Conservation (phyloP, 495 filamentous ascomycete species). For the Penicillium canariense region DNA sequence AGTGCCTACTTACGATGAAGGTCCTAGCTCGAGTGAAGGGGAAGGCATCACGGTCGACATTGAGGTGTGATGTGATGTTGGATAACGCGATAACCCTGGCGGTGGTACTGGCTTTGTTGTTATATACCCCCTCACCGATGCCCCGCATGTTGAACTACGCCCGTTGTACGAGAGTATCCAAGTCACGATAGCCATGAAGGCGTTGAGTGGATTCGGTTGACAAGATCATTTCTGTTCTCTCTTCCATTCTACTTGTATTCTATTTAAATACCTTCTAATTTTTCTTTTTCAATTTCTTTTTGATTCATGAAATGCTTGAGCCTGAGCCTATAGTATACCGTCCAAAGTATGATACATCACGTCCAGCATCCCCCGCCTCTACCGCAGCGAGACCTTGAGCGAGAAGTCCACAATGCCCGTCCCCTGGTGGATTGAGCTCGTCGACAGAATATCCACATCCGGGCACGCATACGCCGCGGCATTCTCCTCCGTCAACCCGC, state of each 20-base stretch:
- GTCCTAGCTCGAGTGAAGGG: conserved; percentile 44
- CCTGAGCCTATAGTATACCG: not conserved
- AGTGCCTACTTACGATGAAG: conserved; percentile 25
- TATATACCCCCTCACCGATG: conserved; percentile 18
- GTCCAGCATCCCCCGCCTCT: not conserved
- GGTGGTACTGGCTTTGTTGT: conserved; percentile 5
- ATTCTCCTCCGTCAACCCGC: conserved; percentile 83
- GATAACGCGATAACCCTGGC: not conserved
- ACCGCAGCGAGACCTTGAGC: conserved; percentile 69
- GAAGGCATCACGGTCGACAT: conserved; percentile 47
- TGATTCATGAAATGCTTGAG: not conserved
- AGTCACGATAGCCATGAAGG: conserved; percentile 25
- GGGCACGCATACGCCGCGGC: conserved; percentile 75
- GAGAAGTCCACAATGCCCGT: conserved; percentile 92
- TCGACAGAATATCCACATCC: conserved; percentile 92
- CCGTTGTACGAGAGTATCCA: conserved; percentile 16
- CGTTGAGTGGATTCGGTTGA: conserved; percentile 8
- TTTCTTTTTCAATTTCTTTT: not conserved
- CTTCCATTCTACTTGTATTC: conserved; percentile 17
- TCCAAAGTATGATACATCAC: conserved; percentile 8
- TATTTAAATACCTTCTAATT: conserved; percentile 12
- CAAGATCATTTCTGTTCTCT: conserved; percentile 6
- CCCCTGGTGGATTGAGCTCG: conserved; percentile 95
- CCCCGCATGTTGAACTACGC: conserved; percentile 12
- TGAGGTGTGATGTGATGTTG: conserved; percentile 32